Evolutionary conservation across 2,329 filamentous ascomycete species (phyloP).

Genomic region (Neodidymelliopsis sp.): DNA sequence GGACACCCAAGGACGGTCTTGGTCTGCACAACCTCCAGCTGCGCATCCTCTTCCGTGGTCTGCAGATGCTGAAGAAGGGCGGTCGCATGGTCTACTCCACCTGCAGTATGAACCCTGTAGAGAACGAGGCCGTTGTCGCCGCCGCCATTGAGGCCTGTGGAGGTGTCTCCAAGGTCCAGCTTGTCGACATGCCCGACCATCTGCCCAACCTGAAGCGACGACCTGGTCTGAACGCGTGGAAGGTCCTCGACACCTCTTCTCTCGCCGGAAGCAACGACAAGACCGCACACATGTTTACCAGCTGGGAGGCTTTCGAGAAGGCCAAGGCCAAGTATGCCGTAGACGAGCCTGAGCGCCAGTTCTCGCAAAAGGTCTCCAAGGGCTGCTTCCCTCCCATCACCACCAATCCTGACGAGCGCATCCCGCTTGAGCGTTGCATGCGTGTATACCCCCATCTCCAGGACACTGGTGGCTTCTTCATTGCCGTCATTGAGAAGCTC

Average conservation of each 20-base stretch:
- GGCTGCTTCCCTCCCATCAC: slow-evolving; percentile 81
- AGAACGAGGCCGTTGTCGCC: slow-evolving; percentile 92
- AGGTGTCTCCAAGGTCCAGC: slow-evolving; percentile 78
- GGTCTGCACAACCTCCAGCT: slow-evolving; percentile 88
- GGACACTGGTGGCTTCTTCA: slow-evolving; percentile 97
- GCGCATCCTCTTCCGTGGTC: slow-evolving; percentile 85
- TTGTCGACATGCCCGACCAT: slow-evolving; percentile 82
- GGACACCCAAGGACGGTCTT: slow-evolving; percentile 85
- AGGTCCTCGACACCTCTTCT: slow-evolving; percentile 69
- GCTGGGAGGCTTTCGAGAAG: slow-evolving; percentile 81
- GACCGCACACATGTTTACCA: slow-evolving; percentile 77
- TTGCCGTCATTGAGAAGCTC: slow-evolving; percentile 91
- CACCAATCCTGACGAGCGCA: slow-evolving; percentile 61
- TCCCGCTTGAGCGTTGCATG: slow-evolving; percentile 90
- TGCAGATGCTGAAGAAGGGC: slow-evolving; percentile 95
- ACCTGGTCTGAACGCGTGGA: slow-evolving; percentile 82
- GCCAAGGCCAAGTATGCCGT: slow-evolving; percentile 67
- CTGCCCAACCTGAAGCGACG: slow-evolving; percentile 79
- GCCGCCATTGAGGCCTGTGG: slow-evolving; percentile 91
- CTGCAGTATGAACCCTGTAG: slow-evolving; percentile 97
- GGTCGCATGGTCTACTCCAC: slow-evolving; percentile 97
- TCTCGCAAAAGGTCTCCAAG: slow-evolving; percentile 64
- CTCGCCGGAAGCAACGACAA: slow-evolving; percentile 65
- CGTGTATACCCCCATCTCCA: slow-evolving; percentile 94
- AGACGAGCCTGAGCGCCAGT: slow-evolving; percentile 65